Base-by-base conservation (phyloP, 495 filamentous ascomycete species). In the Tuber magnatum region DNA sequence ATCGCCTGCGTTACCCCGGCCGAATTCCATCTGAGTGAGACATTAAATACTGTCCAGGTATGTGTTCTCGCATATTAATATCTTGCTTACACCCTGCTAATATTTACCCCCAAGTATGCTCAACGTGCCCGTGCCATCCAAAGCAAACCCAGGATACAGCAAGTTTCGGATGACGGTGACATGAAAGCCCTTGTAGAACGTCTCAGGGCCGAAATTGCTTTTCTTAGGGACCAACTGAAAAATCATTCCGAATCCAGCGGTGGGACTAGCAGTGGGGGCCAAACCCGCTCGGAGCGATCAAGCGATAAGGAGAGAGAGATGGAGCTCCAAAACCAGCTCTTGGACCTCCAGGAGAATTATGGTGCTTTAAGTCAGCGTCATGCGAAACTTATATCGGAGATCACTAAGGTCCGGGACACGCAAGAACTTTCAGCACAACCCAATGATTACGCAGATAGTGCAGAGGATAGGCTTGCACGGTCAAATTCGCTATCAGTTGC, bases 1-100 rank as follows among this genome's bases (percentile, higher is more conserved):
- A 94, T 99, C 85, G 95, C 95, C 42, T 99, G 95, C 85, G 94
- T 99, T 39, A 98, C 93, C 9, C 95, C 94, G 9, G 94, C 94
- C 22, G 94, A 97, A 81, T 99, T 98, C 83, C 94, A 99, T 83
- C 86, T 98, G 28, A 98, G 94, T 85, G 95, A 99, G 84, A 98
- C 95, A 1, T 86, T 99, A 61, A 99, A 99, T 83, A 99, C 95
- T 0, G 92, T 99, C 38, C 90, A 83, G 78, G 81, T 82, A 77
- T 74, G 74, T 56, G 51, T 8, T 24, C 35, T 61, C 10, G 35
- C 68, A 38, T 46, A 10, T 70, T 20, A 71, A 61, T 44, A 24
- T 35, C 42, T 41, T 41, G 24, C 56, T 71, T 32, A 5, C 39
- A 68, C 16, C 41, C 68, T 35, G 56, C 72, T 81, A 71, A 81